Conservation (phyloP, 352 stramenopile species). For the Phytopythium helicoides region DNA sequence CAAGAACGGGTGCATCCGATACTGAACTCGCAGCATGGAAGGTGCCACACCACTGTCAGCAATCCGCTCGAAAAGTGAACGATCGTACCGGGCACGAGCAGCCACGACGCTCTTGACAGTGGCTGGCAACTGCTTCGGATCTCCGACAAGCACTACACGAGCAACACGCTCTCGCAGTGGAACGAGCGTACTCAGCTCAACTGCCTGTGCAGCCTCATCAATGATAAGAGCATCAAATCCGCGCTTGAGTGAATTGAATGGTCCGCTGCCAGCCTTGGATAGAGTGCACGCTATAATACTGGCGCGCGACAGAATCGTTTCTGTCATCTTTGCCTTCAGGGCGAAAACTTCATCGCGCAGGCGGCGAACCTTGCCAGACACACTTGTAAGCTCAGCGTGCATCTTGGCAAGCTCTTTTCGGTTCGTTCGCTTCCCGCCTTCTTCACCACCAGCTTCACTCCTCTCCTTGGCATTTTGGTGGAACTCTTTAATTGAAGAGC, state of each 20-base stretch:
- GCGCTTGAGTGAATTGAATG: conserved; percentile 55
- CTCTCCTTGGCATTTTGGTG: conserved; percentile 63
- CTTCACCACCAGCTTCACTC: conserved; percentile 1
- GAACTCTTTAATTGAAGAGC: conserved; percentile 67
- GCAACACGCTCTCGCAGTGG: conserved; percentile 92
- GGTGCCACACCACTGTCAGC: conserved; percentile 84
- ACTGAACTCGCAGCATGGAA: conserved; percentile 91
- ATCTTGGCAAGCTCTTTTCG: conserved; percentile 69
- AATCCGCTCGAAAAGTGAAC: conserved; percentile 95
- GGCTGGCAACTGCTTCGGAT: conserved; percentile 95
- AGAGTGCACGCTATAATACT: conserved; percentile 89
- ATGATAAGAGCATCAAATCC: conserved; percentile 97
- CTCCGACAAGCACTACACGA: conserved; percentile 92
- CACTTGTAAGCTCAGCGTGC: conserved; percentile 70
- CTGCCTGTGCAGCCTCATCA: conserved; percentile 97
- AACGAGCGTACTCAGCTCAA: conserved; percentile 96
- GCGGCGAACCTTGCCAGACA: conserved; percentile 74
- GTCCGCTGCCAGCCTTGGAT: conserved; percentile 83
- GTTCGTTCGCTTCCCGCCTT: conserved; percentile 13
- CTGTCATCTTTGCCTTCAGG: conserved; percentile 72
- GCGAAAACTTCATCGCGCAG: conserved; percentile 79
- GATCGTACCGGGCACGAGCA: conserved; percentile 80
- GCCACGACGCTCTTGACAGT: conserved; percentile 92
- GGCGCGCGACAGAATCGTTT: conserved; percentile 64
- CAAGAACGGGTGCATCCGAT: conserved; percentile 98